Evolutionary conservation across 352 stramenopile genomes (phyloP), one percentile per base, ranked within the genome.

Genomic region (Phytophthora pisi): DNA sequence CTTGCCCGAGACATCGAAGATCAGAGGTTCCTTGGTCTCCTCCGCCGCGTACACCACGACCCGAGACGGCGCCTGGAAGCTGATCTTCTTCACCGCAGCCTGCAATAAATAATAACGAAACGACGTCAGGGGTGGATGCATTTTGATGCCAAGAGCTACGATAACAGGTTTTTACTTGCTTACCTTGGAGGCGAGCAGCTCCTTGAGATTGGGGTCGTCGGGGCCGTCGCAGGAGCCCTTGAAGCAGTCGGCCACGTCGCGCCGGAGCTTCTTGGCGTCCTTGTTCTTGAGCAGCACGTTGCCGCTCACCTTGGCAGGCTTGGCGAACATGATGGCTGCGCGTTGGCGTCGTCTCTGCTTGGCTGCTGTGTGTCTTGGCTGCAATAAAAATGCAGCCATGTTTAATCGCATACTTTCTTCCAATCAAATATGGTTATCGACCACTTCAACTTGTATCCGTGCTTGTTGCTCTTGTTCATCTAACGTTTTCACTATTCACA

Each of bases 281-380:
- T 96, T 96, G 64, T 83, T 84, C 76, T 91, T 92, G 43, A 96
- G 79, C 74, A 93, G 73, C 57, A 78, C 86, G 61, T 84, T 96
- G 63, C 86, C 85, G 59, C 83, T 93, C 57, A 79, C 72, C 78
- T 93, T 93, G 38, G 78, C 72, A 54, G 84, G 59, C 72, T 96
- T 96, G 55, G 78, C 77, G 64, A 96, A 96, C 88, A 96, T 96
- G 34, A 15, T 71, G n/a, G 11, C 50, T 31, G 8, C 28, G 8
- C 28, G 2, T 31, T 0, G 28, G 28, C 5, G 7, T 4, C 3
- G 34, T 42, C 7, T 49, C 9, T 30, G 43, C 18, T 51, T 51
- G 42, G 42, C 42, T 49, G 42, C 42, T 13, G 42, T 23, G 42
- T 10, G n/a, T 31, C 34, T 46, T 46, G 40, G 43, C 43, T 51